Percentiles rank a stretch among this genome's conserved stretches.
These are phyloP conservation scores for Metschnikowia kunwiensis DNA, from an alignment of 805 yeast genomes.

Conservation along the genomic window DNA sequence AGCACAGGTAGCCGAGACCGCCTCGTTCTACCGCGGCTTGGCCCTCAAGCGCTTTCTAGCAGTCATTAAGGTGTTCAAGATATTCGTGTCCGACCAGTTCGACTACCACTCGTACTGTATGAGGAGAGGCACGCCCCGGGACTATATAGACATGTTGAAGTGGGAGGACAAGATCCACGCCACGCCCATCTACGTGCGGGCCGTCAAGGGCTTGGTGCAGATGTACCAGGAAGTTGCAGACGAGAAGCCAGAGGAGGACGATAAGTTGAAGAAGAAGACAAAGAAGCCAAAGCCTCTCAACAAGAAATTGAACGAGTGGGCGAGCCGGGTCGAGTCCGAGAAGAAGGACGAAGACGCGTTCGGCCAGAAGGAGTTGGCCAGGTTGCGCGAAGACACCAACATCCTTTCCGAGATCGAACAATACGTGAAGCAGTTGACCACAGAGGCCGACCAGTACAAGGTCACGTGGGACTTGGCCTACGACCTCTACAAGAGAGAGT, in stretches of 20 bases:
- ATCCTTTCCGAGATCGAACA: slow-evolving; percentile 46
- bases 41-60: slow-evolving; percentile 76
- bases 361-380: slow-evolving; percentile 45
- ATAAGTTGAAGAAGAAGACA: slow-evolving; percentile 40
- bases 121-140: slow-evolving; percentile 86
- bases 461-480: slow-evolving; percentile 44
- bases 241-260: slow-evolving; percentile 22
- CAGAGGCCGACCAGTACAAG: slow-evolving; percentile 40
- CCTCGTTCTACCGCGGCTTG: slow-evolving; percentile 56
- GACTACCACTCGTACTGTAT: slow-evolving; percentile 93
- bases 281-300: slow-evolving; percentile 52
- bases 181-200: slow-evolving; percentile 70
- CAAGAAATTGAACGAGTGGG: slow-evolving; percentile 54
- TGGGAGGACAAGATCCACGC: slow-evolving; percentile 81
- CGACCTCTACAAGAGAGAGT: slow-evolving; percentile 37
- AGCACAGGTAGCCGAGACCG: slow-evolving; percentile 36
- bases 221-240: slow-evolving; percentile 47
- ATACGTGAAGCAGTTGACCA: slow-evolving; percentile 39
- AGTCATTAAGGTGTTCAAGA: slow-evolving; percentile 62
- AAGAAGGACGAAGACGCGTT: slow-evolving; percentile 57
- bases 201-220: slow-evolving; percentile 59
- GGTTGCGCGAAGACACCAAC: slow-evolving; percentile 23
- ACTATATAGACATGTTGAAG: slow-evolving; percentile 67
- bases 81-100: slow-evolving; percentile 77
- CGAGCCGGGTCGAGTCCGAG: slow-evolving; percentile 42